Evolutionary conservation across 768 basidiomycete species (phyloP).

Genomic region (Collybia sordida): DNA sequence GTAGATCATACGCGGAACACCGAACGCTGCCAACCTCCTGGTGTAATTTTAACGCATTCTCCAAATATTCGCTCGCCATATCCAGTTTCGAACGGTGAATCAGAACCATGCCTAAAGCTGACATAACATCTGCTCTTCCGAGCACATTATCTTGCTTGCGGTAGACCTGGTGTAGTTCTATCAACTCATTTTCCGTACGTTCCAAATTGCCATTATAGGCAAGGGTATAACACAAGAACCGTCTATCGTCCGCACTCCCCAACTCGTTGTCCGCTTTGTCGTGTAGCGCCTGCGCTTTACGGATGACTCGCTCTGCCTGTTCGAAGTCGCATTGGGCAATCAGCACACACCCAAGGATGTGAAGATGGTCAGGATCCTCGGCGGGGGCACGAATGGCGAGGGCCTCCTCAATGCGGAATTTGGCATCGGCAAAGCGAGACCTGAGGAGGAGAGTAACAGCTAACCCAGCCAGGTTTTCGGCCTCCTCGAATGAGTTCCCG

Average conservation of each 20-base stretch:
- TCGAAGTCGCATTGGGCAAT: constrained; percentile 18
- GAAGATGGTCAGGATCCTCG: constrained; percentile 23
- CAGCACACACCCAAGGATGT: constrained; percentile 20
- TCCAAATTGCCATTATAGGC: no score
- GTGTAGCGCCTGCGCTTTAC: constrained; percentile 14
- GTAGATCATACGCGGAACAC: constrained; percentile 17
- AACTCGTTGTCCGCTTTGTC: constrained; percentile 11
- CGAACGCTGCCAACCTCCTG: constrained; percentile 7
- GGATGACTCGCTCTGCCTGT: constrained; percentile 12
- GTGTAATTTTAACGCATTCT: constrained; percentile 4
- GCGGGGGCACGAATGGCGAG: constrained; percentile 19
- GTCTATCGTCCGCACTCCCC: constrained; percentile 18
- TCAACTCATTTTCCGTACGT: no score
- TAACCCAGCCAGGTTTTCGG: constrained; percentile 22
- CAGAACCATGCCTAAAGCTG: constrained; percentile 5
- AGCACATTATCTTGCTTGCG: not conserved
- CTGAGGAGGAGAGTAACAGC: constrained; percentile 20
- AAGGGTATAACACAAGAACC: constrained; percentile 5
- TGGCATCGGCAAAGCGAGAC: constrained; percentile 23
- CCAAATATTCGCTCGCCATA: not conserved
- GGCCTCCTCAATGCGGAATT: constrained; percentile 17
- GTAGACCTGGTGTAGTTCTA: not conserved
- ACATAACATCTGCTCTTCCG: not conserved
- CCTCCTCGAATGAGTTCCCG: constrained; percentile 18
- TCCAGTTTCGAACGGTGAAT: not conserved